Conservation (phyloP, 2,329 filamentous ascomycete species). For the Daldinia eschscholtzii region DNA sequence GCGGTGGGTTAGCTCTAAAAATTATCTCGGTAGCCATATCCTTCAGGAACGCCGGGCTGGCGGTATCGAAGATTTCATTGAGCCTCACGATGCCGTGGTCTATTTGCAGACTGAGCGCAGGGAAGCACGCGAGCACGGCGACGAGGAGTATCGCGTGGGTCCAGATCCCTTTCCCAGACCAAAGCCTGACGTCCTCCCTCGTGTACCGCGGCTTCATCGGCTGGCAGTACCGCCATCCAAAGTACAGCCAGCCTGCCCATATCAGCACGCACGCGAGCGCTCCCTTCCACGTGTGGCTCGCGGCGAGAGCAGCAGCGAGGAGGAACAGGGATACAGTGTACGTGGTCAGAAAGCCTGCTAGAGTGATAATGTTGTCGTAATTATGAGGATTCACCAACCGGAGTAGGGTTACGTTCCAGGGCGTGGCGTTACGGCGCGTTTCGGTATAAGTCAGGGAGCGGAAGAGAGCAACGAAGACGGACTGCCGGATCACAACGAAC, state of each 20-base stretch:
- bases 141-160: background rate
- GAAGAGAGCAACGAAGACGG: constrained; percentile 1
- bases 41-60: constrained; percentile 2
- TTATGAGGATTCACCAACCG: background rate
- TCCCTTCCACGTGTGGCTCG: background rate
- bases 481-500: background rate
- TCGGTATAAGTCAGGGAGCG: background rate
- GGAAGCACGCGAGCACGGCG: background rate
- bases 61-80: background rate
- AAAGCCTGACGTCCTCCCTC: background rate
- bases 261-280: background rate
- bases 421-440: background rate
- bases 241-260: background rate
- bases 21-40: constrained; percentile 5
- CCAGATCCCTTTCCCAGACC: background rate
- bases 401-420: background rate
- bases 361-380: background rate
- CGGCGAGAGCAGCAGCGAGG: background rate
- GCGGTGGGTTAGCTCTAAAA: background rate
- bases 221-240: constrained; percentile 3
- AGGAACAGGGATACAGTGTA: background rate
- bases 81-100: constrained; percentile 13
- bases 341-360: background rate
- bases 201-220: background rate
- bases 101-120: background rate